Percentiles rank a stretch among this genome's conserved stretches.
Evolutionary conservation across 345 rosid species (phyloP).

Genomic region (Eucalyptus melliodora): DNA sequence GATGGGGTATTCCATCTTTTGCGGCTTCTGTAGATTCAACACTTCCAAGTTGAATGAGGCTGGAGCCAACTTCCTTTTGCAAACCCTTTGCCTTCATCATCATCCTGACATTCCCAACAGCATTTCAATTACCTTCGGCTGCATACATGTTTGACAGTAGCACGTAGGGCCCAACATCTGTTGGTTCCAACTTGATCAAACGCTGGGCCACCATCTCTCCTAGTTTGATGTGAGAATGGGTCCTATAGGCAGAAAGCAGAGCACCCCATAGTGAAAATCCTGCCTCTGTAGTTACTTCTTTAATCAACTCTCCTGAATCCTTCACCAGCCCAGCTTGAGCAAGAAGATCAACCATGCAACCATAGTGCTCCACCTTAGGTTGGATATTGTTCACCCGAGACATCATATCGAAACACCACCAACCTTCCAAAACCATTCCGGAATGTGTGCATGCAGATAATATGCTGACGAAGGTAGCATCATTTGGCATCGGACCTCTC

Average conservation of each 20-base stretch:
- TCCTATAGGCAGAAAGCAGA: slow-evolving; percentile 24
- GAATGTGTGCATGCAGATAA: slow-evolving; percentile 39
- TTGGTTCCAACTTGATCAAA: slow-evolving; percentile 32
- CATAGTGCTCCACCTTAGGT: slow-evolving; percentile 44
- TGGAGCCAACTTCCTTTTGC: slow-evolving; percentile 1
- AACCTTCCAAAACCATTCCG: slow-evolving; percentile 49
- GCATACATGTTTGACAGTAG: slow-evolving; percentile 39
- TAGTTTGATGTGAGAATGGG: slow-evolving; percentile 9
- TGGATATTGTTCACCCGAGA: slow-evolving; percentile 24
- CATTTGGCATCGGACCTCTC: slow-evolving; percentile 24
- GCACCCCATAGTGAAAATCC: slow-evolving; percentile 15
- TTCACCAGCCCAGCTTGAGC: slow-evolving; percentile 27
- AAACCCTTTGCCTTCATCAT: slow-evolving; percentile 24
- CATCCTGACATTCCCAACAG: slow-evolving; percentile 28
- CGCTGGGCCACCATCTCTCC: slow-evolving; percentile 34
- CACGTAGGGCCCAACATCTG: slow-evolving; percentile 29
- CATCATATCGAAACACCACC: slow-evolving; percentile 33
- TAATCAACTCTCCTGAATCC: slow-evolving; percentile 17
- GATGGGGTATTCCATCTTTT: slow-evolving; percentile 1
- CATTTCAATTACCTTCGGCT: slow-evolving; percentile 34
- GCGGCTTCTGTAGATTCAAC: background rate
- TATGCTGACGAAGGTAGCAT: slow-evolving; percentile 35
- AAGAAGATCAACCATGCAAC: slow-evolving; percentile 48
- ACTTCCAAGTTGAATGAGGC: background rate
- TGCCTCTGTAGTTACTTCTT: slow-evolving; percentile 4